These are phyloP conservation scores for Gliomastix tumulicola DNA, from an alignment of 2,329 filamentous ascomycete genomes.

Conservation along the genomic window DNA sequence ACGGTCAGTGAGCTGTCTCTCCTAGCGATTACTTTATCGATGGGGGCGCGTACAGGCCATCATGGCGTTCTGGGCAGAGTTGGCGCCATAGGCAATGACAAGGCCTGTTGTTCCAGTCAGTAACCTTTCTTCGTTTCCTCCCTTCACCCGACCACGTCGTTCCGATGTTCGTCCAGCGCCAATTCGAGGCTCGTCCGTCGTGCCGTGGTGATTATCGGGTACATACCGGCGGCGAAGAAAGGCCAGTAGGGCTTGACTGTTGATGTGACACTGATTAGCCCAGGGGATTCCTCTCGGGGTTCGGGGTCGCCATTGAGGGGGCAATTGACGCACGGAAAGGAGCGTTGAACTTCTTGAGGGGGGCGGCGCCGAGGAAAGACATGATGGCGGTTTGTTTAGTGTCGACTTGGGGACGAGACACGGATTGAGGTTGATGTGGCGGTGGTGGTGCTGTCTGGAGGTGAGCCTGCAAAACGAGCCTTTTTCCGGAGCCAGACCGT, in stretches of 20 bases:
- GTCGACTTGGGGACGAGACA: slow-evolving; percentile 3
- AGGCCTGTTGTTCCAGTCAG: slow-evolving; percentile 49
- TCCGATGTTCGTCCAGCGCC: slow-evolving; percentile 4
- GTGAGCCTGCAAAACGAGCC: slow-evolving; percentile 28
- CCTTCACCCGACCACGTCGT: neutral
- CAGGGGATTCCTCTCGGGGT: too few species aligned
- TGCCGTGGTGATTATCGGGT: slow-evolving; percentile 7
- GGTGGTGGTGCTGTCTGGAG: slow-evolving; percentile 22
- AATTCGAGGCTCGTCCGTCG: too few species aligned
- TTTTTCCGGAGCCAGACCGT: slow-evolving; percentile 22
- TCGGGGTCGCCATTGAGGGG: too few species aligned
- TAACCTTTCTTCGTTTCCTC: slow-evolving; percentile 5
- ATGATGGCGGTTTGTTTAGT: slow-evolving; percentile 48
- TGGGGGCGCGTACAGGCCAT: slow-evolving; percentile 67
- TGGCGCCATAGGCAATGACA: slow-evolving; percentile 87
- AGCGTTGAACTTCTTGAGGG: slow-evolving; percentile 73
- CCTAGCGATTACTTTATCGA: neutral
- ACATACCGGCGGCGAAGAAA: slow-evolving; percentile 92
- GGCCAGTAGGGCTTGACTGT: slow-evolving; percentile 85
- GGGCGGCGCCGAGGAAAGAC: slow-evolving; percentile 62
- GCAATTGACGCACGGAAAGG: slow-evolving; percentile 63
- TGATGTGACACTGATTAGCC: slow-evolving; percentile 8
- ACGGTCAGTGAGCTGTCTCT: slow-evolving; percentile 13
- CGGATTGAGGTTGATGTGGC: slow-evolving; percentile 25
- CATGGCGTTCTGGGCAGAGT: slow-evolving; percentile 71